phyloP scores from a whole-genome alignment of 805 yeast species.

The Spathaspora gorwiae region DNA sequence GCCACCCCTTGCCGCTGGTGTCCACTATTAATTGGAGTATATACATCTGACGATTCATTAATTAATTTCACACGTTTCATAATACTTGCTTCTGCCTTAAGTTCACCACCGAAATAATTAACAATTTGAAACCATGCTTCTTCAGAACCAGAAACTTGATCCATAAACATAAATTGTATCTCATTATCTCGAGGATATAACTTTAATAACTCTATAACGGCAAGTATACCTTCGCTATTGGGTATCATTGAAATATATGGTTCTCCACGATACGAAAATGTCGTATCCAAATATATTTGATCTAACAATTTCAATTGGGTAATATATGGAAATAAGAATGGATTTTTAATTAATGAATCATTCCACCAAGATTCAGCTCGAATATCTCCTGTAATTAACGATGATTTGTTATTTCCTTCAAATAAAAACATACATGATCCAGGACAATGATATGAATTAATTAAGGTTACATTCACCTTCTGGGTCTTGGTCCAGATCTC shows the following conservation, averaged over 20 bases:
- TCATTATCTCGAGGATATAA: constrained; percentile 37
- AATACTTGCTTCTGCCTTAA: constrained; percentile 8
- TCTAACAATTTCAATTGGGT: constrained; percentile 30
- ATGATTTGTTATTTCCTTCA: constrained; percentile 27
- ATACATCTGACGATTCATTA: not conserved
- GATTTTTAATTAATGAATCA: constrained; percentile 27
- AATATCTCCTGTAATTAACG: constrained; percentile 54
- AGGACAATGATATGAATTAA: constrained; percentile 56
- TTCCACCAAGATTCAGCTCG: constrained; percentile 55
- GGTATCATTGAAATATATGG: constrained; percentile 44
- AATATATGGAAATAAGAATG: constrained; percentile 39
- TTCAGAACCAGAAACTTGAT: constrained; percentile 48
- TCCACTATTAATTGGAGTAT: not conserved
- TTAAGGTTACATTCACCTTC: constrained; percentile 32
- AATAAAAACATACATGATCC: constrained; percentile 55
- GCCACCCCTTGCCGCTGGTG: too few species aligned
- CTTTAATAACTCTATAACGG: constrained; percentile 27
- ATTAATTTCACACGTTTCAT: constrained; percentile 1
- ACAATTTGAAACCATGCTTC: constrained; percentile 44
- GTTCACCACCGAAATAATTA: constrained; percentile 14
- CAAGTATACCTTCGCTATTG: constrained; percentile 38
- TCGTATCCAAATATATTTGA: constrained; percentile 51
- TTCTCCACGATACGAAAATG: constrained; percentile 46
- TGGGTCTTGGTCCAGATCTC: constrained; percentile 8
- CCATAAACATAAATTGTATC: constrained; percentile 37